Evolutionary conservation across 305 asterid genomes (phyloP), one percentile per base, ranked within the genome.

Genomic region (Fraxinus nigra): DNA sequence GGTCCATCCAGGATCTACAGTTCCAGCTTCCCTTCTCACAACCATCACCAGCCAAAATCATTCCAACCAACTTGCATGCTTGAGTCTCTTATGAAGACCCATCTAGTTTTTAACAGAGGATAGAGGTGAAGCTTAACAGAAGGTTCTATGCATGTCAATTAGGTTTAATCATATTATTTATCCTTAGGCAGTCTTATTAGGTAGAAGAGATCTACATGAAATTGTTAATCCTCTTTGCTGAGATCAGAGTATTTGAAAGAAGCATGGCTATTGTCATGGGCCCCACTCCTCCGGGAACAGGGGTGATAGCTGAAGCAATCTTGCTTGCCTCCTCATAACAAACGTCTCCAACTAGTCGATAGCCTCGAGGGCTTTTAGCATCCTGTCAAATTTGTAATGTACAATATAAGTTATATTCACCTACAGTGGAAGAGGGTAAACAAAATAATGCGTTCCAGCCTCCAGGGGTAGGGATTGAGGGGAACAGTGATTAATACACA

Each of bases 231-330:
- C 98, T 88, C 82, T 92, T 92, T 22, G 99, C 94, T 7, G 99
- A 97, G 40, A 86, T 37, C 28, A 95, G 93, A n/a, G 99, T 95
- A 83, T 95, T 95, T 1, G 93, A 88, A n/a, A 95, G 92, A 82
- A 89, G 90, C 90, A 89, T 89, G 61, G 90, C 90, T 28, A 89
- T 89, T 54, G 92, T 89, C 92, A 89, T 85, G 10, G 90, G 92
- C 54, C 92, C 92, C 56, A 89, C 92, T 14, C 90, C 92, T 5
- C 90, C 92, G 0, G 92, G 90, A 81, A 87, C 92, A 43, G 92
- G 92, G 35, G 89, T 87, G n/a, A 89, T 82, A n/a, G 90, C 92
- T 38, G 92, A 89, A 26, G 92, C 92, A 78, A 87, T 75, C 82
- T 87, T 85, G 84, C 82, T 48, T 16, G 89, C 92, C 82, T 89